Percentiles rank a stretch among this genome's conserved stretches.
These are phyloP conservation scores for Hyphochytrium catenoides DNA, from an alignment of 352 stramenopile genomes.

Conservation along the genomic window DNA sequence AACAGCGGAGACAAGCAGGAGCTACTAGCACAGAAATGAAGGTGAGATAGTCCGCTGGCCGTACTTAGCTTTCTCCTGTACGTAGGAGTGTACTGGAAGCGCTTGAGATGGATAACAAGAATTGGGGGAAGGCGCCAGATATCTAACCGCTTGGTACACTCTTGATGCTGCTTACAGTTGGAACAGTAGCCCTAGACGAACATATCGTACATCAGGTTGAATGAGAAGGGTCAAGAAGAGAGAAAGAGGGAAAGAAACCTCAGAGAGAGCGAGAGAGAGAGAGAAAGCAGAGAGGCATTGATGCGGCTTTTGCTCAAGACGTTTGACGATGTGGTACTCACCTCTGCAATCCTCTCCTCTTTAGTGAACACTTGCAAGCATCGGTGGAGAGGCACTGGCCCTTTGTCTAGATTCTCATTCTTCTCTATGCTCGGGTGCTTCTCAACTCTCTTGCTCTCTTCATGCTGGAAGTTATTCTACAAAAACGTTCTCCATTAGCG, in stretches of 20 bases:
- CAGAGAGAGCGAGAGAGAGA: no score
- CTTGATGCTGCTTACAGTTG: slow-evolving; percentile 76
- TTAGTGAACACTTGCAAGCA: slow-evolving; percentile 56
- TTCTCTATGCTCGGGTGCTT: slow-evolving; percentile 43
- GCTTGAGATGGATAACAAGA: slow-evolving; percentile 95
- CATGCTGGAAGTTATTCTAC: slow-evolving; percentile 32
- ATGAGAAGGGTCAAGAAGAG: background rate
- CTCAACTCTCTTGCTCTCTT: slow-evolving; percentile 62
- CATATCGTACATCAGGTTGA: background rate
- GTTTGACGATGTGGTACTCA: no score
- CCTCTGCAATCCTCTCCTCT: slow-evolving; percentile 59
- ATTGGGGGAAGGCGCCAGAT: slow-evolving; percentile 88
- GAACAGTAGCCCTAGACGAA: slow-evolving; percentile 72
- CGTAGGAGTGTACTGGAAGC: slow-evolving; percentile 90
- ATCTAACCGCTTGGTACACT: slow-evolving; percentile 95
- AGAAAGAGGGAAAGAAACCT: background rate
- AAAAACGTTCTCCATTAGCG: slow-evolving; percentile 1
- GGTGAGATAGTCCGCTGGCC: no score
- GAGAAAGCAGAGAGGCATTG: no score
- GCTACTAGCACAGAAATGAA: no score
- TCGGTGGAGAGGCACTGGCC: slow-evolving; percentile 42
- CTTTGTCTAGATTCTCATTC: slow-evolving; percentile 62
- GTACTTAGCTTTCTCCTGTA: slow-evolving; percentile 50
- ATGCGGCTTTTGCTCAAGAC: no score
- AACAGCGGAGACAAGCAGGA: slow-evolving; percentile 38